phyloP scores from a whole-genome alignment of 257 asterid species.

The Striga asiatica region DNA sequence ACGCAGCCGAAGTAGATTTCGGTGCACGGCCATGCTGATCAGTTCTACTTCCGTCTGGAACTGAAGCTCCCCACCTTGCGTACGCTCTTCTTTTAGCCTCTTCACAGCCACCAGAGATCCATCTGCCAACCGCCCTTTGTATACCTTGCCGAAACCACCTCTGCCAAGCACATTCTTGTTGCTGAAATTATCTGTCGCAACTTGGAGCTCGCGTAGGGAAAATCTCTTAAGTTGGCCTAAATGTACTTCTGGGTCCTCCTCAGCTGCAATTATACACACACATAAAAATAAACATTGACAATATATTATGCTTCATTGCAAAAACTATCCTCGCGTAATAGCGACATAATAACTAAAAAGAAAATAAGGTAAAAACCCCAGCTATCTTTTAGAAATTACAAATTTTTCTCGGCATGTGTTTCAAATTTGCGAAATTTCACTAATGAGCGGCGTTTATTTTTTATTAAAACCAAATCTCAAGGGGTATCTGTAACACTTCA shows the following conservation, averaged over 20 bases:
- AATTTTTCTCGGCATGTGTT: too few species aligned
- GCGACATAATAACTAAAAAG: too few species aligned
- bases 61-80: slow-evolving; percentile 75
- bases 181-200: slow-evolving; percentile 68
- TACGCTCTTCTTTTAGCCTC: slow-evolving; percentile 78
- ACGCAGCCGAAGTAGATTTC: slow-evolving; percentile 65
- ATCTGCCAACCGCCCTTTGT: slow-evolving; percentile 80
- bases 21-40: slow-evolving; percentile 87
- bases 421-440: too few species aligned
- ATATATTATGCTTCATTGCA: neutral
- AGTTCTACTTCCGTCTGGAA: slow-evolving; percentile 90
- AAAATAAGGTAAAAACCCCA: neutral
- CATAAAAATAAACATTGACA: neutral
- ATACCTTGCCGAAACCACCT: slow-evolving; percentile 88
- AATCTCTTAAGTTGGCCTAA: slow-evolving; percentile 82
- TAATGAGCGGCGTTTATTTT: too few species aligned
- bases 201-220: slow-evolving; percentile 72
- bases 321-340: neutral
- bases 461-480: too few species aligned
- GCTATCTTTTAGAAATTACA: neutral
- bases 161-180: slow-evolving; percentile 58
- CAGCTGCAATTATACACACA: slow-evolving; percentile 40
- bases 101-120: slow-evolving; percentile 81
- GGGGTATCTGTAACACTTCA: too few species aligned
- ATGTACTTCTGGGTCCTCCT: slow-evolving; percentile 88